Base-by-base conservation (phyloP, 1,139 yeast species). In the Suzukiozyma palmioleophila region DNA sequence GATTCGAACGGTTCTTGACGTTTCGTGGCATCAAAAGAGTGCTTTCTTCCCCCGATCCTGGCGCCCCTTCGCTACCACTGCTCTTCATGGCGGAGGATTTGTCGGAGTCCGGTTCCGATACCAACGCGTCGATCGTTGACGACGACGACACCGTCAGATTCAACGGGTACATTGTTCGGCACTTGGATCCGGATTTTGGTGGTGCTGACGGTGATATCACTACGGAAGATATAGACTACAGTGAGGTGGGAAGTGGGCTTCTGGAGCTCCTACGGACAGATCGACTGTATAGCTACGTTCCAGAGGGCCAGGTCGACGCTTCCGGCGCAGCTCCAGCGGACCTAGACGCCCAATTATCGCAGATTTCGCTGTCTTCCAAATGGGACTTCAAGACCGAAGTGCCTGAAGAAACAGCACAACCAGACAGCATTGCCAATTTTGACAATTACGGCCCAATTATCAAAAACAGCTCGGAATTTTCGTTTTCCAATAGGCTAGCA, bases 361-460 rank as follows among this genome's bases (percentile, higher is more conserved):
- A 13, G 16, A 9, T 28, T 13, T 28, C 31, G 9, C 31, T n/a
- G 16, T 28, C 15, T 8, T 28, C 16, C 6, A n/a, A 28, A 8
- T 28, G 31, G 31, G 31, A 28, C 9, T 28, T 3, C 9, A 13
- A 13, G 16, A 28, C 10, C 5, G 16, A 28, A 9, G 6, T 13
- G 5, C 31, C 13, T 25, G 24, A 7, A 8, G 37, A 26, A 15
- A 26, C n/a, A 12, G 32, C n/a, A n/a, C 11, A 32, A 7, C 24
- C 29, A 34, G 14, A 26, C 12, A 15, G 21, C 12, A 30, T 29
- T 26, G 35, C 32, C 33, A 50, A 51, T 47, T 12, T 24, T 28
- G 30, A 37, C 14, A 34, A 31, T 14, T 27, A 30, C 8, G 34
- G 35, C 15, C 38, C 34, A 10, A 18, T 34, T 31, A 15, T 27